Conservation (phyloP, 257 asterid genomes). For the Solanum ossicruentum region DNA sequence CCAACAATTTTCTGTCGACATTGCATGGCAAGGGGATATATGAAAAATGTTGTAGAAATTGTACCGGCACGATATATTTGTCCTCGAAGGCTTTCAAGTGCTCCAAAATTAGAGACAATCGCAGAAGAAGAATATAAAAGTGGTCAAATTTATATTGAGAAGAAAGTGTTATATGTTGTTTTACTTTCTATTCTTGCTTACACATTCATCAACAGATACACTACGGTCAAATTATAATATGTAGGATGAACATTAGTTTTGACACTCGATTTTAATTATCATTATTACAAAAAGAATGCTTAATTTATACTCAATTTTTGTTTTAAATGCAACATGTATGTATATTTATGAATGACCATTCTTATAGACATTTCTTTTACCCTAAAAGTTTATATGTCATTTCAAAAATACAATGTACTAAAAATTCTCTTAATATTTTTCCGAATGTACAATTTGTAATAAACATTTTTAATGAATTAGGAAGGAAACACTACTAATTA, state of each 20-base stretch:
- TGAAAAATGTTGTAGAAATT: background rate
- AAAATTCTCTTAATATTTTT: background rate
- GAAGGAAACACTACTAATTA: background rate
- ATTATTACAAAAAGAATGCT: background rate
- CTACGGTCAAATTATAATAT: background rate
- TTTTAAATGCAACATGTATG: background rate
- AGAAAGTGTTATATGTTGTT: background rate
- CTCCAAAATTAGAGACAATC: slow-evolving; percentile 13
- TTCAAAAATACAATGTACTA: background rate
- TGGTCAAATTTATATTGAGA: background rate
- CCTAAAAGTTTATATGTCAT: background rate
- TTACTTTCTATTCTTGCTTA: background rate
- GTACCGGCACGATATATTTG: slow-evolving; percentile 6
- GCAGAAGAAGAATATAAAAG: background rate
- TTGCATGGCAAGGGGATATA: slow-evolving; percentile 9
- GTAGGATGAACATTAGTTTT: background rate
- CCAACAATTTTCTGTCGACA: background rate
- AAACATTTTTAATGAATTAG: background rate
- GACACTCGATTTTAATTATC: background rate
- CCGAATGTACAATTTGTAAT: background rate
- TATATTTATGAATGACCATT: no score
- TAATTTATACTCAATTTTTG: background rate
- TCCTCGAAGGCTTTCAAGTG: slow-evolving; percentile 3
- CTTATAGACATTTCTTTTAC: background rate
- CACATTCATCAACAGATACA: background rate